phyloP scores from a whole-genome alignment of 805 yeast genomes.

The Nakazawaea ambrosiae region DNA sequence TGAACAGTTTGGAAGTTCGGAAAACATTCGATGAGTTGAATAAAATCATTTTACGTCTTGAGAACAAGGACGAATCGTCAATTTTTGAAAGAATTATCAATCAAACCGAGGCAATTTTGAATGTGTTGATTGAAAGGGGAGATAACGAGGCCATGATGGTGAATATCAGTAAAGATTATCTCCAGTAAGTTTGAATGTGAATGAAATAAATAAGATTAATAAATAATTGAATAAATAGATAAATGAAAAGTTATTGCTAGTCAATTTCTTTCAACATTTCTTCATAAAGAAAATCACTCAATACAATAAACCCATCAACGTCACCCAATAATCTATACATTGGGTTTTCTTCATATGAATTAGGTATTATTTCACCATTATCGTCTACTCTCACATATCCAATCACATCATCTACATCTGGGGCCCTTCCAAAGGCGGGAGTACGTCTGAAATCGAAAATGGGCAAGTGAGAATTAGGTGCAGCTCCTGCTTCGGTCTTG shows the following conservation, averaged over 20 bases:
- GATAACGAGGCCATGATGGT: conserved; percentile 29
- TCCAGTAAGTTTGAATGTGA: conserved; percentile 18
- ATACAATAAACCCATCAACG: conserved; percentile 39
- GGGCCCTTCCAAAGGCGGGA: conserved; percentile 59
- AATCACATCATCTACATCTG: conserved; percentile 62
- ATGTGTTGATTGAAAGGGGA: conserved; percentile 23
- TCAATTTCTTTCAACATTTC: conserved; percentile 20
- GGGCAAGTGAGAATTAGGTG: conserved; percentile 53
- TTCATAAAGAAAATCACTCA: conserved; percentile 45
- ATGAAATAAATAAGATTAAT: not conserved
- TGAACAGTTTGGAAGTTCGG: conserved; percentile 28
- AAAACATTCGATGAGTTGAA: conserved; percentile 36
- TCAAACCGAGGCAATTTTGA: conserved; percentile 31
- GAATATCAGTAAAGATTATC: conserved; percentile 39
- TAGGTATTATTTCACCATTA: conserved; percentile 46
- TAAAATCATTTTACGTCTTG: conserved; percentile 28
- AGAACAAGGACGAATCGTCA: conserved; percentile 36
- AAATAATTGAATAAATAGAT: conserved; percentile 4
- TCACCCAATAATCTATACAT: conserved; percentile 47
- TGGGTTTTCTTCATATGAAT: conserved; percentile 48
- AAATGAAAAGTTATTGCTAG: not conserved
- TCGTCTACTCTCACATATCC: conserved; percentile 61
- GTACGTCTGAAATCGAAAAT: conserved; percentile 62
- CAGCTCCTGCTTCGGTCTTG: conserved; percentile 47
- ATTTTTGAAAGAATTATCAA: conserved; percentile 35